Percentiles rank a stretch among this genome's conserved stretches.
These are phyloP conservation scores for Quercus phellos DNA, from an alignment of 331 rosid genomes.

Conservation along the genomic window DNA sequence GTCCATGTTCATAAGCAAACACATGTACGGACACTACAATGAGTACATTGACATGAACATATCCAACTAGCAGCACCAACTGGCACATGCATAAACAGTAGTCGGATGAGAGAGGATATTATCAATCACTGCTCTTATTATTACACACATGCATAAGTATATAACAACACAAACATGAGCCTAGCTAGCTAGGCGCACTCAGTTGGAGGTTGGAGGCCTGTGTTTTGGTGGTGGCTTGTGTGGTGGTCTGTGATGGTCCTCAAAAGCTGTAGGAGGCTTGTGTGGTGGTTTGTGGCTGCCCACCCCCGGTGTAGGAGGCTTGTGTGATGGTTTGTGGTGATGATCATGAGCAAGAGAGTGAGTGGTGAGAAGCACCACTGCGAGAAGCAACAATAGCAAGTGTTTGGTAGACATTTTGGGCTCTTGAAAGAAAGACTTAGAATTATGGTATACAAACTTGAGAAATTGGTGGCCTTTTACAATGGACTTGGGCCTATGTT, in stretches of 20 bases:
- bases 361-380: slow-evolving; percentile 27
- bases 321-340: not conserved
- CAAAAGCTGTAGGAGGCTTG: not conserved
- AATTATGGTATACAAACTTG: not conserved
- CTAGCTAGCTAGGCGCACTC: not conserved
- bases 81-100: not conserved
- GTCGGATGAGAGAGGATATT: not conserved
- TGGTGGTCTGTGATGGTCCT: not conserved
- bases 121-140: not conserved
- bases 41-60: not conserved
- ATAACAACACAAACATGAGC: not conserved
- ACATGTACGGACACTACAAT: not conserved
- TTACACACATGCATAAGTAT: not conserved
- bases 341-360: slow-evolving; percentile 3
- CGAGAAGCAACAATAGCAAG: slow-evolving; percentile 14
- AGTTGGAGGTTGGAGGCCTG: not conserved
- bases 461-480: slow-evolving; percentile 4
- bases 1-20: not conserved
- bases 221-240: not conserved
- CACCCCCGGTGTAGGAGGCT: not conserved
- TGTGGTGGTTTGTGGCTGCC: not conserved
- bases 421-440: too few relatives aligned
- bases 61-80: not conserved
- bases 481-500: not conserved
- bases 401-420: not conserved